Evolutionary conservation across 148 eudicot genomes (phyloP).

Genomic region (Agrostemma githago): DNA sequence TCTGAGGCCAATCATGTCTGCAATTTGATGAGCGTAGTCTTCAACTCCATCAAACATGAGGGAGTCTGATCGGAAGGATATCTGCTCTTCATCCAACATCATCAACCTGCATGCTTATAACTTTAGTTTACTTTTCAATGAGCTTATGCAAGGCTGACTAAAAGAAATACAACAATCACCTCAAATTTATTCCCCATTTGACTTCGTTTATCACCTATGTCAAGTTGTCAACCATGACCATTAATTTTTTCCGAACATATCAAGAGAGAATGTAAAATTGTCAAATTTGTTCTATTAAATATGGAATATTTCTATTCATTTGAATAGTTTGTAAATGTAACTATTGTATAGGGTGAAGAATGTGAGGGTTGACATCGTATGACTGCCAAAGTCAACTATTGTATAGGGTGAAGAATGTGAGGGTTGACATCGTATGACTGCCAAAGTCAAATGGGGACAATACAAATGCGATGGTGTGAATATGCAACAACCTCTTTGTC

Average conservation of each 20-base stretch:
- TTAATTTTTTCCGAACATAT: background rate
- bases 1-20: slow-evolving; percentile 86
- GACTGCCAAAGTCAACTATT: background rate
- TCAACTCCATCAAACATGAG: slow-evolving; percentile 78
- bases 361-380: background rate
- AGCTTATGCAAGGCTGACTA: background rate
- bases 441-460: background rate
- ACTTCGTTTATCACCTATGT: background rate
- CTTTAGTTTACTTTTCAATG: background rate
- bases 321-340: background rate
- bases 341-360: background rate
- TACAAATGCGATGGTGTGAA: background rate
- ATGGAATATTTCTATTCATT: background rate
- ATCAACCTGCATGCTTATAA: slow-evolving; percentile 53
- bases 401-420: background rate
- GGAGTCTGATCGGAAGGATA: slow-evolving; percentile 75
- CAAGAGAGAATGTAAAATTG: background rate
- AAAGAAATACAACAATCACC: background rate
- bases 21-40: slow-evolving; percentile 94
- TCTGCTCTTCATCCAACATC: slow-evolving; percentile 93
- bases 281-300: background rate
- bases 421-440: no score
- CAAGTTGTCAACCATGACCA: background rate
- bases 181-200: background rate
- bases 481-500: slow-evolving; percentile 67